Conservation (phyloP, 2,329 filamentous ascomycete genomes). For the Sporothrix pallida region DNA sequence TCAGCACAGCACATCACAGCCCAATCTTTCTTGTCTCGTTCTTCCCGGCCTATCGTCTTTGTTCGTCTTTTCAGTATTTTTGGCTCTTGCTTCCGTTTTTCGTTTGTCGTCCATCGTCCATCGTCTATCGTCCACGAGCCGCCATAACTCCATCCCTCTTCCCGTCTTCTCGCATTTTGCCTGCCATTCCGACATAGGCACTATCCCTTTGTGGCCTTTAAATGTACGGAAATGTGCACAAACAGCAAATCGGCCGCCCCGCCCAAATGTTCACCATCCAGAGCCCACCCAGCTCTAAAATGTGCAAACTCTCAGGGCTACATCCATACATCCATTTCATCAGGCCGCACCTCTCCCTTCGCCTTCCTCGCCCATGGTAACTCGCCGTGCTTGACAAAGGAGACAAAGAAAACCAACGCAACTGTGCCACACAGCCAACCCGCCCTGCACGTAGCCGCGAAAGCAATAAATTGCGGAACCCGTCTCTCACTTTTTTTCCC, state of each 20-base stretch:
- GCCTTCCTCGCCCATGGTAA: background rate
- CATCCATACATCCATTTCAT: background rate
- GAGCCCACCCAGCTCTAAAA: background rate
- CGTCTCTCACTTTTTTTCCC: background rate
- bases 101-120: background rate
- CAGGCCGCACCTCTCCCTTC: background rate
- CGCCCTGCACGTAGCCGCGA: slow-evolving; percentile 26
- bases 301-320: background rate
- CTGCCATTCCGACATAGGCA: background rate
- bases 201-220: background rate
- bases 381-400: background rate
- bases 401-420: slow-evolving; percentile 21
- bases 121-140: background rate
- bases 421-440: slow-evolving; percentile 17
- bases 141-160: background rate
- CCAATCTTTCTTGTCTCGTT: background rate
- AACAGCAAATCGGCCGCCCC: too few relatives aligned
- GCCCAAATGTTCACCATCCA: background rate
- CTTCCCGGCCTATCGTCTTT: too few relatives aligned
- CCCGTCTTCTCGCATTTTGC: background rate
- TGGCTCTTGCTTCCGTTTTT: background rate
- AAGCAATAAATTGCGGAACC: slow-evolving; percentile 12
- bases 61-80: background rate
- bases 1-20: background rate
- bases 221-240: slow-evolving; percentile 2